Evolutionary conservation across 2,329 filamentous ascomycete genomes (phyloP).

Genomic region (Curvularia lunata): DNA sequence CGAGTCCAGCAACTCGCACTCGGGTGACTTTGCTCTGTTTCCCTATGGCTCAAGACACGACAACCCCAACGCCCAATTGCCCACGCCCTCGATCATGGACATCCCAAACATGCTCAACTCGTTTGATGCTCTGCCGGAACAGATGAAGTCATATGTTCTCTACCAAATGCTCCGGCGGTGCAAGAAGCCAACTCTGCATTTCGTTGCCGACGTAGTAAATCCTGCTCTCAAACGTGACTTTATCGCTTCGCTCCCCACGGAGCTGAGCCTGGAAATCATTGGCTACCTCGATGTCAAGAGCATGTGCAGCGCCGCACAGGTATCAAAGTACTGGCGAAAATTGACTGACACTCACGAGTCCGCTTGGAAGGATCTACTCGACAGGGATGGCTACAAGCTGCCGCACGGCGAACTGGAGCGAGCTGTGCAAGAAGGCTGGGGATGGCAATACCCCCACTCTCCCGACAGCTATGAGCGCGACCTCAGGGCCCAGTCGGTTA

Average conservation of each 20-base stretch:
- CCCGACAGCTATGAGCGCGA: constrained; percentile 80
- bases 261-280: constrained; percentile 86
- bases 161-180: constrained; percentile 92
- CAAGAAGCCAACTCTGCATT: constrained; percentile 83
- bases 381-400: constrained; percentile 79
- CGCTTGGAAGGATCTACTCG: constrained; percentile 92
- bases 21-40: constrained; percentile 25
- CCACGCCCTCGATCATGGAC: constrained; percentile 65
- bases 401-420: constrained; percentile 82
- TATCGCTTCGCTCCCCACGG: constrained; percentile 78
- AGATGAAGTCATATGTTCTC: constrained; percentile 96
- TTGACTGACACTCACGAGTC: constrained; percentile 92
- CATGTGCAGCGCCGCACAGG: constrained; percentile 87
- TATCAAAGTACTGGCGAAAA: constrained; percentile 91
- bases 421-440: constrained; percentile 92
- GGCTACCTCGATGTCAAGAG: constrained; percentile 85
- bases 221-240: constrained; percentile 96
- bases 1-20: constrained; percentile 19
- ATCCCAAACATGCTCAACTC: constrained; percentile 86
- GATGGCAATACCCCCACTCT: constrained; percentile 89
- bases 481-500: constrained; percentile 64
- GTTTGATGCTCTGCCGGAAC: constrained; percentile 88
- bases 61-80: constrained; percentile 43
- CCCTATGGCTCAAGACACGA: constrained; percentile 23
- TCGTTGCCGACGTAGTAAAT: constrained; percentile 89